Conservation (phyloP, 1,139 yeast genomes). For the Kodamaea derodonti region DNA sequence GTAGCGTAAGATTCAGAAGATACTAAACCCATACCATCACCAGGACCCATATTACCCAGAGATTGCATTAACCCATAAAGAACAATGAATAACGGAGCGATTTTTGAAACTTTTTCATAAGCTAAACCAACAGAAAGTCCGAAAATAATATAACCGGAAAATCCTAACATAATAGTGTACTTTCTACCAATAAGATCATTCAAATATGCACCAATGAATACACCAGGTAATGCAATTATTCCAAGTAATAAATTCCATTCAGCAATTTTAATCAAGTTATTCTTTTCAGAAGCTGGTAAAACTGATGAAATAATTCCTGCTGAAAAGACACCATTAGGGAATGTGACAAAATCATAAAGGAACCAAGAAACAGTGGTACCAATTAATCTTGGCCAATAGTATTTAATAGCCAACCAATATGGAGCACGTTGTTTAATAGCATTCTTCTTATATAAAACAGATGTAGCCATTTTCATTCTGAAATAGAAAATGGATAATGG, state of each 20-base stretch:
- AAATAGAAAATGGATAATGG: constrained; percentile 70
- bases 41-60: constrained; percentile 73
- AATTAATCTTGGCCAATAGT: constrained; percentile 50
- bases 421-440: constrained; percentile 51
- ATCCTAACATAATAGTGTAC: constrained; percentile 55
- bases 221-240: constrained; percentile 54
- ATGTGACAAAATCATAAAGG: constrained; percentile 59
- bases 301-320: constrained; percentile 46
- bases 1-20: constrained; percentile 72
- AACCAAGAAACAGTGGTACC: constrained; percentile 64
- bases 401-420: constrained; percentile 47
- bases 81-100: constrained; percentile 52
- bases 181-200: constrained; percentile 56
- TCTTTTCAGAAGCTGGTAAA: constrained; percentile 26
- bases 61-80: constrained; percentile 59
- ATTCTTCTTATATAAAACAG: constrained; percentile 50
- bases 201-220: constrained; percentile 51
- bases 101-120: constrained; percentile 43
- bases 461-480: constrained; percentile 67
- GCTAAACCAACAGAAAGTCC: constrained; percentile 59
- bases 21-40: constrained; percentile 66
- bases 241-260: constrained; percentile 59
- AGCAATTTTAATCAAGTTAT: constrained; percentile 42
- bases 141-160: constrained; percentile 53
- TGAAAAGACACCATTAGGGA: constrained; percentile 60